Evolutionary conservation across 345 rosid genomes (phyloP).

Genomic region (Raphanus raphanistrum): DNA sequence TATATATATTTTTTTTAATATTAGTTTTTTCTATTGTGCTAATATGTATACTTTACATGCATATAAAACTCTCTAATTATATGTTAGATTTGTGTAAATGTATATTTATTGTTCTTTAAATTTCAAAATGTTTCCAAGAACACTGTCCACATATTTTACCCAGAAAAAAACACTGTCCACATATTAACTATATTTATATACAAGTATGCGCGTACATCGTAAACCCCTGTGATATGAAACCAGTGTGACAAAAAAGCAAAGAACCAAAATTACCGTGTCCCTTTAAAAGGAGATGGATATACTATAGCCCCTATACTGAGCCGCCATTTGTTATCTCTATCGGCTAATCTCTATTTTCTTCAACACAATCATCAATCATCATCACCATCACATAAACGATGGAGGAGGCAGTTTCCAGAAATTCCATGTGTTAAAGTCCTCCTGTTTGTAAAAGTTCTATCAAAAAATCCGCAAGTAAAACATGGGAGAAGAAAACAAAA

Average conservation of each 20-base stretch:
- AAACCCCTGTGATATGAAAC: conserved; percentile 24
- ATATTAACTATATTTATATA: conserved; percentile 15
- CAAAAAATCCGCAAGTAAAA: neutral
- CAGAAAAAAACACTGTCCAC: conserved; percentile 11
- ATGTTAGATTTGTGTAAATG: neutral
- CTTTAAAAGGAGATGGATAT: neutral
- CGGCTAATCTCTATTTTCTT: conserved; percentile 1
- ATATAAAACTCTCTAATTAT: neutral
- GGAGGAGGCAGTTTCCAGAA: conserved; percentile 87
- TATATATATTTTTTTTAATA: no score
- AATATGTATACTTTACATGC: neutral
- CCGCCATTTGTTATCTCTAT: conserved; percentile 26
- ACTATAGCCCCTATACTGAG: conserved; percentile 16
- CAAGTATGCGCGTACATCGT: conserved; percentile 26
- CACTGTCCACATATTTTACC: conserved; percentile 5
- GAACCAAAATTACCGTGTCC: neutral
- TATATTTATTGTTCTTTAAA: neutral
- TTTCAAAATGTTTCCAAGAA: neutral
- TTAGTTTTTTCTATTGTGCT: neutral
- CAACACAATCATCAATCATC: conserved; percentile 10
- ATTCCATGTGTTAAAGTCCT: conserved; percentile 91
- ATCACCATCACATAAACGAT: conserved; percentile 20
- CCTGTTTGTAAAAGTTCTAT: conserved; percentile 47
- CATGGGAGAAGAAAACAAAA: neutral
- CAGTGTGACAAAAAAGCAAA: neutral